Base-by-base conservation (phyloP, 805 yeast genomes). In the Kluyveromyces dobzhanskii region DNA sequence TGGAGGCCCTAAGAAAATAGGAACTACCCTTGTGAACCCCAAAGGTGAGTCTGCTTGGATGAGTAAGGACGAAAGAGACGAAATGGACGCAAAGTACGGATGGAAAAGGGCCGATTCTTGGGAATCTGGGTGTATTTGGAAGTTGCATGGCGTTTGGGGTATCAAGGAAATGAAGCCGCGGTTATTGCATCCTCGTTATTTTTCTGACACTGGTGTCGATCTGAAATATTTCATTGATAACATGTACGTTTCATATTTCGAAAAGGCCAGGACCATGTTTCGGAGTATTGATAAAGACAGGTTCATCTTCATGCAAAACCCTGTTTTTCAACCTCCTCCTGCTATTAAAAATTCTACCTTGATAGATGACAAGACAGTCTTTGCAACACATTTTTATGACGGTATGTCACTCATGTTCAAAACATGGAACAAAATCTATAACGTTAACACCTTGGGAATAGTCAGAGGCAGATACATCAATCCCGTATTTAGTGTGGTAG, bases 341-440 rank as follows among this genome's bases (percentile, higher is more conserved):
- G 55, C 61, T 9, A 58, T 85, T 44, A 69, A 68, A 42, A 70
- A 69, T 10, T 69, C 73, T 30, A 55, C 65, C 3, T 54, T 78
- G n/a, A 54, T 82, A 11, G 92, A 83, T 50, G 56, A 65, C 1
- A 73, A 71, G 37, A 79, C 90, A 0, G 76, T 83, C 1, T 80
- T 79, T 49, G 78, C 94, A 14, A 92, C 94, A 2, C 98, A 90
- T 61, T 90, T 80, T 57, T 90, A 90, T 56, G 98, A 90, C 57
- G 98, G 97, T 0, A 73, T 90, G 78, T 83, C 97, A 1, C 64
- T 90, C 27, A 80, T 92, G 88, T 82, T 84, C 59, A 86, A 87
- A 61, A 75, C 80, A 4, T 92, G 98, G 98, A 85, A 83, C 53
- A 67, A 76, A 25, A 63, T 59, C 35, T 82, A 80, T 61, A 90